Base-by-base conservation (phyloP, 2,329 filamentous ascomycete species). In the Hypomyces perniciosus region DNA sequence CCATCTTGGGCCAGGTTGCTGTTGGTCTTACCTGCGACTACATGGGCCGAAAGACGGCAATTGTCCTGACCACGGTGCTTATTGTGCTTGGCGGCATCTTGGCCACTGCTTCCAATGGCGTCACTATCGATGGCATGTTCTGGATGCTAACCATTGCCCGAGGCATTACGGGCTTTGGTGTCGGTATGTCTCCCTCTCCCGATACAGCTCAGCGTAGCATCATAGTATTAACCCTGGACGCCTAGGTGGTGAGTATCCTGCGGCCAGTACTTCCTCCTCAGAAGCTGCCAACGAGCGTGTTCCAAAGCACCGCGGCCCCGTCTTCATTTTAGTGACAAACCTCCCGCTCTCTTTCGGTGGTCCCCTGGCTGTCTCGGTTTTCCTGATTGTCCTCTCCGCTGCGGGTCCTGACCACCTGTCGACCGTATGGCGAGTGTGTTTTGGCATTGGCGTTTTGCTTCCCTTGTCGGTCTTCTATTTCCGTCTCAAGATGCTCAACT, bases 401-500 rank as follows among this genome's bases (percentile, higher is more conserved):
- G 65, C 61, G 47, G 68, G 62, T 10, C 60, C 51, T 47, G 60
- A 57, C 39, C 67, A 62, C 52, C 66, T 67, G 59, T 66, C 61
- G 42, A 73, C 70, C 2, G 67, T 76, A 6, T 76, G 74, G 73
- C 67, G 73, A 4, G 70, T 76, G 2, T 76, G 73, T 56, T 75
- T 76, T 49, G 74, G 70, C 5, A 72, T 77, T 40, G 74, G 73
- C 26, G 71, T 72, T 35, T 56, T 76, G 39, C 65, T 78, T 12
- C 79, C 79, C 1, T 62, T 81, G 7, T 72, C 73, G 2, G 70
- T 81, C 39, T 78, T 81, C 51, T 79, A 79, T 61, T 78, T 81
- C 53, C 76, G 79, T 10, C 62, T 81, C 38, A 76, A 69, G 54
- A 75, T 76, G 69, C 64, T 76, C 44, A 80, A 73, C 63, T 79